Evolutionary conservation across 768 basidiomycete species (phyloP), one percentile per base, ranked within the genome.

Genomic region (Termitomyces sp.): DNA sequence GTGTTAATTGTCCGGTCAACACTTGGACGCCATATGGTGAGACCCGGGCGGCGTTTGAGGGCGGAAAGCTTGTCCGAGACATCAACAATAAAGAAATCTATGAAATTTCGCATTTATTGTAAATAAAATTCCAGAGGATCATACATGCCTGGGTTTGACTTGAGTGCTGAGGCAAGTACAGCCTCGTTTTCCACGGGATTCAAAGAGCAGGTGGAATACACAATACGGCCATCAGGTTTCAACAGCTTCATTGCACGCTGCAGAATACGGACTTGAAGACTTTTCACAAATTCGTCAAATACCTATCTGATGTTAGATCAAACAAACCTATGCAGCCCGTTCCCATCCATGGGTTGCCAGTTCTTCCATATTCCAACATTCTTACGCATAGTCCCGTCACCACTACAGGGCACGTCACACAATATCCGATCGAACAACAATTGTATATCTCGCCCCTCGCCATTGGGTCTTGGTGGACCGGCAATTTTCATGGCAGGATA

Each of bases 131-230:
- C 15, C 12, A 34, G 1, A 53, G 34, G 30, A 18, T 15, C 27
- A 15, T 11, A 6, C 77, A 39, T 44, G 89, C 94, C 91, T 24
- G 85, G 81, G 60, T 88, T 83, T 1, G 78, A 71, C 59, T 83
- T 84, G 39, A 98, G 78, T 0, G 92, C 94, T 46, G 90, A 87
- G 1, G 92, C 89, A 36, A 98, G 78, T 61, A 98, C 96, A 8
- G 97, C 93, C 71, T 99, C 97, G 69, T 99, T 98, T 73, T 99
- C 97, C 13, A 94, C 81, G 1, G 97, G 97, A 70, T 98, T 98
- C 63, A 98, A 77, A 0, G 95, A 98, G 67, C 97, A 98, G 0
- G 97, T 99, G 6, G 97, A 98, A 70, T 98, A 99, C 18, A 98
- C 95, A 61, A 98, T 89, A 37, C 91, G 86, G 8, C 95, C 96